Conservation (phyloP, 768 basidiomycete genomes). For the Russula virescens region DNA sequence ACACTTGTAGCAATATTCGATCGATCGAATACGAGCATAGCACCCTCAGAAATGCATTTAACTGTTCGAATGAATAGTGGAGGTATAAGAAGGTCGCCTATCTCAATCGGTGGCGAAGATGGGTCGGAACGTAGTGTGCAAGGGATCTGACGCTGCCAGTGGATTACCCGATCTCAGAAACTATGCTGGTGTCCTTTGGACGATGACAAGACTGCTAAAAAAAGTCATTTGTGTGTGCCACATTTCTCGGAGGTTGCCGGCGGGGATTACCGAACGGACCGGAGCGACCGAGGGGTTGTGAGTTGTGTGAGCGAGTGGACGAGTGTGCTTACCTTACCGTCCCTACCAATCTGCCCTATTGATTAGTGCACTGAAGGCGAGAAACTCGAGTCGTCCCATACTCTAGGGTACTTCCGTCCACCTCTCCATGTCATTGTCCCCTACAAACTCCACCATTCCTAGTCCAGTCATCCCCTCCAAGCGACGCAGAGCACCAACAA, state of each 20-base stretch:
- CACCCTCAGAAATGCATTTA: no score
- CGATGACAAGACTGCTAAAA: no score
- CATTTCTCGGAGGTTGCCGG: conserved; percentile 5
- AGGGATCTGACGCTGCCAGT: no score
- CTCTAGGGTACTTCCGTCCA: conserved; percentile 12
- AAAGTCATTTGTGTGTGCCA: no score
- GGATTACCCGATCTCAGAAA: no score
- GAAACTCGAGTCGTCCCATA: conserved; percentile 4
- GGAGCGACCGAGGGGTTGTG: conserved; percentile 4
- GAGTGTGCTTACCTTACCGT: conserved; percentile 3
- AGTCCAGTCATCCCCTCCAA: conserved; percentile 50
- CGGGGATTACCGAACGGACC: conserved; percentile 26
- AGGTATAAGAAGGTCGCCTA: no score
- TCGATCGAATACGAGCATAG: no score
- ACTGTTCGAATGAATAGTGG: no score
- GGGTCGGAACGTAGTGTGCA: no score
- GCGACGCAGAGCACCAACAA: conserved; percentile 39
- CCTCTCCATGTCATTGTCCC: conserved; percentile 59
- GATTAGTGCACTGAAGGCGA: not conserved
- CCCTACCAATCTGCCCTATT: conserved; percentile 10
- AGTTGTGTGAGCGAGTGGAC: not conserved
- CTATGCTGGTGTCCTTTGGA: no score
- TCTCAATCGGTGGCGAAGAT: no score
- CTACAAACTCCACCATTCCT: conserved; percentile 52
- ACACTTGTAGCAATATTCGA: no score